Percentiles rank a stretch among this genome's conserved stretches.
These are phyloP conservation scores for Cnidoscolus chayamansa DNA, from an alignment of 441 rosid genomes.

Conservation along the genomic window DNA sequence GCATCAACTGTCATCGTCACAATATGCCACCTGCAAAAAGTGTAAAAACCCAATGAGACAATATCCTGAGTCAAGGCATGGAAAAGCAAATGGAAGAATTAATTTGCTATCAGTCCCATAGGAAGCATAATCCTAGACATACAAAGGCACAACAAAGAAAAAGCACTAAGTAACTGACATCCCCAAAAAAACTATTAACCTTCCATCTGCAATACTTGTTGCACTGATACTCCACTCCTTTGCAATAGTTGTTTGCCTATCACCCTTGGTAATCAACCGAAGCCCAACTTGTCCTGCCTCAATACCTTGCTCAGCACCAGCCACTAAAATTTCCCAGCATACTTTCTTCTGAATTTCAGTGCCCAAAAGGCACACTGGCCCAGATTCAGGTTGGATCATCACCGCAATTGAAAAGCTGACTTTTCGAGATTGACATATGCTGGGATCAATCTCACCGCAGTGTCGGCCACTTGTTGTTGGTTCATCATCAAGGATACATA, in stretches of 20 bases:
- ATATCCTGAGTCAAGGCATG: no score
- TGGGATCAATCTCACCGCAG: slow-evolving; percentile 80
- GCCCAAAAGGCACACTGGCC: slow-evolving; percentile 98
- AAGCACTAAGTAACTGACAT: slow-evolving; percentile 8
- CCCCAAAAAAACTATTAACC: slow-evolving; percentile 36
- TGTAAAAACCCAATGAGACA: slow-evolving; percentile 9
- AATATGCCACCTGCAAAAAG: slow-evolving; percentile 87
- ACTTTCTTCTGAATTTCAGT: slow-evolving; percentile 91
- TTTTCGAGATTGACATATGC: slow-evolving; percentile 76
- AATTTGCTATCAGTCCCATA: not conserved
- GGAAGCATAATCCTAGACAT: no score
- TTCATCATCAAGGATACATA: slow-evolving; percentile 97
- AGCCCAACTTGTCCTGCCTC: slow-evolving; percentile 99
- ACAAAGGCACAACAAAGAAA: not conserved
- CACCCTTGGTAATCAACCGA: slow-evolving; percentile 90
- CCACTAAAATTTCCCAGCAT: slow-evolving; percentile 99
- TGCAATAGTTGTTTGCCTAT: slow-evolving; percentile 80
- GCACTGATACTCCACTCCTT: slow-evolving; percentile 99
- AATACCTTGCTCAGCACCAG: slow-evolving; percentile 99
- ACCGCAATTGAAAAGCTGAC: slow-evolving; percentile 90
- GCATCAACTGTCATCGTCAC: slow-evolving; percentile 97
- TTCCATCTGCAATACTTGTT: slow-evolving; percentile 99
- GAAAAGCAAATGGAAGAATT: slow-evolving; percentile 3
- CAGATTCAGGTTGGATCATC: slow-evolving; percentile 98
- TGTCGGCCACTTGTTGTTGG: slow-evolving; percentile 87